Conservation (phyloP, 257 asterid species). For the Parsonsia alboflavescens region DNA sequence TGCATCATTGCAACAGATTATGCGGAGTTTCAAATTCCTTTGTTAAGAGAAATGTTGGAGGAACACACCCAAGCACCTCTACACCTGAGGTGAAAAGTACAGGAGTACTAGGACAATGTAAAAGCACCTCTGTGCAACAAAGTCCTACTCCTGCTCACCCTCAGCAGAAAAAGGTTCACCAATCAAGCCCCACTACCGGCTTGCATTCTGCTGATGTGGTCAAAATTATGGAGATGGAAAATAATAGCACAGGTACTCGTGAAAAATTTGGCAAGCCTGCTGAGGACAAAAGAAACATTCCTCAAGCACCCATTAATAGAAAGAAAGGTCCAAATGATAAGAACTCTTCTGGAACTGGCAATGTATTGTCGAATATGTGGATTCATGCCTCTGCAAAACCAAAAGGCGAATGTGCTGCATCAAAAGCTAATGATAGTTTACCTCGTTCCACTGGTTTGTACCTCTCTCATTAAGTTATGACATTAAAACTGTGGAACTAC, state of each 20-base stretch:
- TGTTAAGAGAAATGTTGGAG: slow-evolving; percentile 54
- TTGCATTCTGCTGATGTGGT: slow-evolving; percentile 30
- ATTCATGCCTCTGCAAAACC: slow-evolving; percentile 70
- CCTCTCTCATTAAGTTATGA: slow-evolving; percentile 14
- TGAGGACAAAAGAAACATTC: slow-evolving; percentile 45
- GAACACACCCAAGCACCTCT: slow-evolving; percentile 31
- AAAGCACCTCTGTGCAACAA: slow-evolving; percentile 28
- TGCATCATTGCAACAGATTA: slow-evolving; percentile 38
- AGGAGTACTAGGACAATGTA: slow-evolving; percentile 38
- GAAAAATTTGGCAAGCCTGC: slow-evolving; percentile 37
- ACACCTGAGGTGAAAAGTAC: slow-evolving; percentile 40
- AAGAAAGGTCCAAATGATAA: slow-evolving; percentile 52
- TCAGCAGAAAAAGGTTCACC: slow-evolving; percentile 41
- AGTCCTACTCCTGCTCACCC: slow-evolving; percentile 32
- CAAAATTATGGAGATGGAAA: slow-evolving; percentile 43
- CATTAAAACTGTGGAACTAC: slow-evolving; percentile 5
- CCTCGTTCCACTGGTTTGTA: slow-evolving; percentile 56
- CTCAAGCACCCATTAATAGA: slow-evolving; percentile 38
- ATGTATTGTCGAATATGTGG: slow-evolving; percentile 90
- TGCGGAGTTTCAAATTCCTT: slow-evolving; percentile 75
- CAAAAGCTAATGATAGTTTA: slow-evolving; percentile 30
- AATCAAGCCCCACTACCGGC: slow-evolving; percentile 33
- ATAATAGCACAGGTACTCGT: slow-evolving; percentile 27
- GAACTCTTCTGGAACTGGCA: slow-evolving; percentile 54
- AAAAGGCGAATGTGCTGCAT: slow-evolving; percentile 40